Evolutionary conservation across 257 asterid genomes (phyloP).

Genomic region (Solanum ossicruentum): DNA sequence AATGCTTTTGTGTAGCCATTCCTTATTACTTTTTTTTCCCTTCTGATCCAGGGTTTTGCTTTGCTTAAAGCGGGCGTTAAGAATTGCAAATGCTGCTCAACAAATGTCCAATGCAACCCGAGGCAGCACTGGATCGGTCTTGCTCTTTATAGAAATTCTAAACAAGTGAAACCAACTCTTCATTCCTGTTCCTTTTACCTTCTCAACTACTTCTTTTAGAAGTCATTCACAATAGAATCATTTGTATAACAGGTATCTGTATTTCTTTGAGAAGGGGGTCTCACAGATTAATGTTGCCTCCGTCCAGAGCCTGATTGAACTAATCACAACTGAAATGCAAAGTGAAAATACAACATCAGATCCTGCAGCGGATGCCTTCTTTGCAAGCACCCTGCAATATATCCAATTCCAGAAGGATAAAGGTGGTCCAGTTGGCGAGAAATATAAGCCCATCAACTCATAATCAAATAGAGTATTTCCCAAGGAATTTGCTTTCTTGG

Average conservation of each 20-base stretch:
- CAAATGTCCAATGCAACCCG: constrained; percentile 93
- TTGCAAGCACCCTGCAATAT: constrained; percentile 78
- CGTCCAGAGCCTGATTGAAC: constrained; percentile 70
- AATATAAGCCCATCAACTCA: constrained; percentile 50
- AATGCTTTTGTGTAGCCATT: neutral
- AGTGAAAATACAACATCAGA: constrained; percentile 51
- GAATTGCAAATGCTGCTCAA: constrained; percentile 96
- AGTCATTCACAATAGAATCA: neutral
- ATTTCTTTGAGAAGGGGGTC: constrained; percentile 92
- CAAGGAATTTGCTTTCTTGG: neutral
- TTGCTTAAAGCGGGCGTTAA: constrained; percentile 89
- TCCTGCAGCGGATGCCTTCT: constrained; percentile 70
- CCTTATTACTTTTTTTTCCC: neutral
- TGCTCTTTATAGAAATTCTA: constrained; percentile 81
- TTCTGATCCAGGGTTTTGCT: constrained; percentile 70
- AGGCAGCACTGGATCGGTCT: constrained; percentile 73
- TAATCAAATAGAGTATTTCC: constrained; percentile 8
- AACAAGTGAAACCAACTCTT: constrained; percentile 47
- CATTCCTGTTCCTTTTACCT: neutral
- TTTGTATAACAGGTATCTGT: constrained; percentile 59
- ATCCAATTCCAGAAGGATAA: constrained; percentile 93
- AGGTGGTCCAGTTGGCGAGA: constrained; percentile 91
- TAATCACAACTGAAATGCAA: constrained; percentile 68
- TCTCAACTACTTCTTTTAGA: neutral
- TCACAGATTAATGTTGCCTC: constrained; percentile 67